Conservation (phyloP, 2,329 filamentous ascomycete species). For the Aspergillus pseudotamarii region DNA sequence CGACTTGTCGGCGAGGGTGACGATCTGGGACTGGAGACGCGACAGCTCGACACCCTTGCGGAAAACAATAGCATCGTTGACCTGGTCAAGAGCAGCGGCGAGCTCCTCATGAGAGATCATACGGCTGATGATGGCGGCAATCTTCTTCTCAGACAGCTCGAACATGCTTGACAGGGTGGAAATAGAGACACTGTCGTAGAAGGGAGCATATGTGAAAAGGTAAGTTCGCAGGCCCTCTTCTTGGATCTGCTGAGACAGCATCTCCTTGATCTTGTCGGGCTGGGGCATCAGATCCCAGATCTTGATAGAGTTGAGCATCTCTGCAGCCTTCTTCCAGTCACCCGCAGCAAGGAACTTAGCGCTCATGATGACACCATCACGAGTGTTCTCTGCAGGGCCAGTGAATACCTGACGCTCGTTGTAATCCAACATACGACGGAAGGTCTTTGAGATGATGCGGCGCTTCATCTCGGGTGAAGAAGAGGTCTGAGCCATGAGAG, state of each 20-base stretch:
- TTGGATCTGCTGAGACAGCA: slow-evolving; percentile 98
- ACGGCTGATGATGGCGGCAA: slow-evolving; percentile 92
- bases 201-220: slow-evolving; percentile 98
- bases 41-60: slow-evolving; percentile 98
- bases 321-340: slow-evolving; percentile 96
- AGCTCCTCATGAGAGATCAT: slow-evolving; percentile 99
- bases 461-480: slow-evolving; percentile 97
- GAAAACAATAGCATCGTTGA: slow-evolving; percentile 97
- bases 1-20: slow-evolving; percentile 94
- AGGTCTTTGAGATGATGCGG: slow-evolving; percentile 98
- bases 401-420: slow-evolving; percentile 99
- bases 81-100: slow-evolving; percentile 92
- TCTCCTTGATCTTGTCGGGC: slow-evolving; percentile 88
- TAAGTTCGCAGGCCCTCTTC: slow-evolving; percentile 98
- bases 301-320: slow-evolving; percentile 96
- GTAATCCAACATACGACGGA: slow-evolving; percentile 98
- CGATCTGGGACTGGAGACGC: slow-evolving; percentile 89
- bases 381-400: slow-evolving; percentile 95
- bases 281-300: slow-evolving; percentile 99
- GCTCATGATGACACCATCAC: slow-evolving; percentile 98
- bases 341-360: slow-evolving; percentile 95
- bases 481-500: slow-evolving; percentile 92
- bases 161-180: slow-evolving; percentile 90
- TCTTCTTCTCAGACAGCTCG: slow-evolving; percentile 87
- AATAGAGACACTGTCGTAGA: slow-evolving; percentile 94